phyloP scores from a whole-genome alignment of 805 yeast genomes.

The Yarrowia keelungensis region DNA sequence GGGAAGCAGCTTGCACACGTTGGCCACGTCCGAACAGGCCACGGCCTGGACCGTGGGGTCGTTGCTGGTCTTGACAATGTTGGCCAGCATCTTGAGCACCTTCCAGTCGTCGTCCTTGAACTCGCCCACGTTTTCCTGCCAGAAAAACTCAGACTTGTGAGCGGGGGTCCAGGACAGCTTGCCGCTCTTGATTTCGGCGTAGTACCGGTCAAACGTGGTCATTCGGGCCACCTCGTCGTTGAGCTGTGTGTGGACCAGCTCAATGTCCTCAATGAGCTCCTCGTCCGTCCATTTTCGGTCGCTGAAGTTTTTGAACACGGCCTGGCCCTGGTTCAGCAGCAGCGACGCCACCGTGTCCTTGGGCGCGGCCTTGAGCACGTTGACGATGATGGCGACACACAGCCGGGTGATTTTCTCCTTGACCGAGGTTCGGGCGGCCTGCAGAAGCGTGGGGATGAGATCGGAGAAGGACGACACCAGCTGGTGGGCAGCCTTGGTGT shows the following conservation, averaged over 20 bases:
- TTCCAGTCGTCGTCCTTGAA: slow-evolving; percentile 84
- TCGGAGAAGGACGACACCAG: slow-evolving; percentile 58
- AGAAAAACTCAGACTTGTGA: slow-evolving; percentile 85
- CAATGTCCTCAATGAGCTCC: slow-evolving; percentile 79
- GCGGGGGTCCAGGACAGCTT: slow-evolving; percentile 89
- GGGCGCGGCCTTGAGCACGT: slow-evolving; percentile 50
- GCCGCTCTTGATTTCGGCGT: slow-evolving; percentile 80
- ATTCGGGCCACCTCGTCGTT: slow-evolving; percentile 76
- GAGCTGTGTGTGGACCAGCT: slow-evolving; percentile 62
- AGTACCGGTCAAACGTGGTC: slow-evolving; percentile 92
- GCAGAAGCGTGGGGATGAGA: slow-evolving; percentile 55
- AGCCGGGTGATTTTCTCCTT: slow-evolving; percentile 91
- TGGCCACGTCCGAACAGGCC: slow-evolving; percentile 70
- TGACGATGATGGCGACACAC: slow-evolving; percentile 70
- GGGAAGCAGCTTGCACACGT: slow-evolving; percentile 66
- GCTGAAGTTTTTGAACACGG: slow-evolving; percentile 68
- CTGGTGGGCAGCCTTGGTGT: slow-evolving; percentile 57
- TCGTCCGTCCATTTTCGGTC: slow-evolving; percentile 95
- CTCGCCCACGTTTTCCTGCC: slow-evolving; percentile 79
- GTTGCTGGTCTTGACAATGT: slow-evolving; percentile 46
- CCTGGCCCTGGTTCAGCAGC: slow-evolving; percentile 76
- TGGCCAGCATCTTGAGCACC: slow-evolving; percentile 66
- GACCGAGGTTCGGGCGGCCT: slow-evolving; percentile 78
- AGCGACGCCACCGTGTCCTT: slow-evolving; percentile 65
- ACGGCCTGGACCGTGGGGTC: slow-evolving; percentile 59